phyloP scores from a whole-genome alignment of 139 green algal genomes.

The Auxenochlorella protothecoides region DNA sequence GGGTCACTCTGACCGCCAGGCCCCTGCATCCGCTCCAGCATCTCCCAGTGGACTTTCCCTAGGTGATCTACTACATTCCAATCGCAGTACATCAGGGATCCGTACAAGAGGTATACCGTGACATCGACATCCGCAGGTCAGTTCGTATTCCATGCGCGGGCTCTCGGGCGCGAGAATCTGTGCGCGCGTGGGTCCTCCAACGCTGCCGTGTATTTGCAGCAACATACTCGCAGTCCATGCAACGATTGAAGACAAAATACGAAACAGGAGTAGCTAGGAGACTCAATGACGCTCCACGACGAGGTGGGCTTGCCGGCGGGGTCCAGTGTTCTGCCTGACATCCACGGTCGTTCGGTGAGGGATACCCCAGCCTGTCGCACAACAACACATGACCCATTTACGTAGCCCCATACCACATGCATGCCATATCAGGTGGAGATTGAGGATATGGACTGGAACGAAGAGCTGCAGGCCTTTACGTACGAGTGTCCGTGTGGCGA shows the following conservation, averaged over 20 bases:
- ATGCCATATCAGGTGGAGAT: slow-evolving; percentile 92
- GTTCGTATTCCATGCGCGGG: too few species aligned
- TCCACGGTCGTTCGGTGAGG: neutral
- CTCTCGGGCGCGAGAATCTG: neutral
- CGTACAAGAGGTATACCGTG: too few species aligned
- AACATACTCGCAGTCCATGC: too few species aligned
- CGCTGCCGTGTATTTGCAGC: too few species aligned
- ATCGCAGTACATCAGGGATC: too few species aligned
- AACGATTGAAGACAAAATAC: neutral
- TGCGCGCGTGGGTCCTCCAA: neutral
- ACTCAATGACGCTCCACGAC: slow-evolving; percentile 26
- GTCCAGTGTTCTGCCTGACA: neutral
- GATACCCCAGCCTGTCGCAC: too few species aligned
- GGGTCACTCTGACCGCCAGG: too few species aligned
- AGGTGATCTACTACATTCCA: too few species aligned
- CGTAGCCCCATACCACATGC: neutral
- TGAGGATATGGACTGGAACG: slow-evolving; percentile 93
- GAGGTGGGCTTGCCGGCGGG: slow-evolving; percentile 8
- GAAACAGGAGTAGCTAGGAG: neutral
- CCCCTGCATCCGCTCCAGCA: too few species aligned
- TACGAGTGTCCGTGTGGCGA: slow-evolving; percentile 93
- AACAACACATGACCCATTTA: neutral
- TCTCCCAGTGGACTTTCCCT: too few species aligned
- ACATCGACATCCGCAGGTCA: too few species aligned
- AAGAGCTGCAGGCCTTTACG: slow-evolving; percentile 80